phyloP scores from a whole-genome alignment of 306 rosid species.

The Benincasa hispida region DNA sequence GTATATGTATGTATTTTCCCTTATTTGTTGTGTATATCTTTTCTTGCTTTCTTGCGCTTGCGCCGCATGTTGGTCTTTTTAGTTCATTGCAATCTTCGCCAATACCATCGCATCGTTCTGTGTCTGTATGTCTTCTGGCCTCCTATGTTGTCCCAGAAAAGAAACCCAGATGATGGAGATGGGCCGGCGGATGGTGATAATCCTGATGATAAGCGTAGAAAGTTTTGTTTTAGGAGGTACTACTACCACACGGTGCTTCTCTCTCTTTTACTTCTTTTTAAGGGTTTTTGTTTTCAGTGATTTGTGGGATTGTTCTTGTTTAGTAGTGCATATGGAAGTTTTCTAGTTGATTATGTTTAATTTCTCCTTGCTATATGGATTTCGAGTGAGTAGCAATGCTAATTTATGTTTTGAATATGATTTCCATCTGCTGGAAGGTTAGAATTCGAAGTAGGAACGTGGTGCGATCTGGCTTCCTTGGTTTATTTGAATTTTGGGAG shows the following conservation, averaged over 20 bases:
- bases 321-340: background rate
- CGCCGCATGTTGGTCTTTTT: constrained; percentile 36
- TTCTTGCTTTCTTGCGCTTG: background rate
- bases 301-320: background rate
- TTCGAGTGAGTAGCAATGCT: background rate
- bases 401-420: background rate
- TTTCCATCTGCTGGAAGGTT: background rate
- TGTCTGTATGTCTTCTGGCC: background rate
- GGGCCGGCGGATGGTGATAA: constrained; percentile 25
- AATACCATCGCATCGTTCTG: constrained; percentile 1
- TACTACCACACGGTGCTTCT: background rate
- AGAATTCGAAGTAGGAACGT: background rate
- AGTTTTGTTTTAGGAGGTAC: constrained; percentile 35
- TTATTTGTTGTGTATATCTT: background rate
- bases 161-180: constrained; percentile 66
- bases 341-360: background rate
- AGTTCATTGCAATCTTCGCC: constrained; percentile 4
- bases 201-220: constrained; percentile 63
- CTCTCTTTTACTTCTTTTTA: background rate
- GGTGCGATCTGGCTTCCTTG: background rate
- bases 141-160: constrained; percentile 64
- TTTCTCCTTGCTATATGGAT: background rate
- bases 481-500: background rate
- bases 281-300: background rate
- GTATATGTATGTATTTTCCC: background rate